These are phyloP conservation scores for Sisymbrium altissimum DNA, from an alignment of 345 rosid genomes.

Conservation along the genomic window DNA sequence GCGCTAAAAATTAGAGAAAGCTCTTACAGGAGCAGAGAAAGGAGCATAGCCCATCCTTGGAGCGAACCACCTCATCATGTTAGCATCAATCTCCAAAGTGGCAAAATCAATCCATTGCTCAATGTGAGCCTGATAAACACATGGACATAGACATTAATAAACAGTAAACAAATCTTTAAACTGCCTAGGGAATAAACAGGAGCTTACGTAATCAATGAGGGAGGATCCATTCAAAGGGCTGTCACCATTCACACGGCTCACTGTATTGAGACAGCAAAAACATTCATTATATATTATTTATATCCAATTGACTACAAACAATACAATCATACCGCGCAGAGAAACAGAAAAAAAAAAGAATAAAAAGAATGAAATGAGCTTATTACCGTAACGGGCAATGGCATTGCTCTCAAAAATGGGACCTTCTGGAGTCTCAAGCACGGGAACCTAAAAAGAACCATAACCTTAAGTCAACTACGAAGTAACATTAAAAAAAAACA, in stretches of 20 bases:
- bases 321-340: background rate
- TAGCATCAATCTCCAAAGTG: slow-evolving; percentile 68
- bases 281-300: background rate
- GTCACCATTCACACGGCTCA: slow-evolving; percentile 63
- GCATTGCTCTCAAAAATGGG: slow-evolving; percentile 95
- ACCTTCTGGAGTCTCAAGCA: slow-evolving; percentile 93
- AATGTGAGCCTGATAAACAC: slow-evolving; percentile 52
- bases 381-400: slow-evolving; percentile 80
- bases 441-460: slow-evolving; percentile 58
- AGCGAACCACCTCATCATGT: slow-evolving; percentile 50
- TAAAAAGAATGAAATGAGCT: background rate
- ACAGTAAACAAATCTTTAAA: background rate
- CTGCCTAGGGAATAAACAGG: background rate
- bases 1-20: background rate
- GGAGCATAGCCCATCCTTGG: slow-evolving; percentile 58
- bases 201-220: slow-evolving; percentile 67
- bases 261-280: slow-evolving; percentile 38
- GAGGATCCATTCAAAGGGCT: slow-evolving; percentile 64
- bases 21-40: slow-evolving; percentile 75
- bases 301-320: background rate
- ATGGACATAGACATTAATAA: background rate
- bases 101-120: slow-evolving; percentile 98
- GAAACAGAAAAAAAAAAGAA: too few species aligned
- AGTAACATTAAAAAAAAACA: too few species aligned
- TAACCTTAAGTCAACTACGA: background rate